Conservation (phyloP, 2,329 filamentous ascomycete genomes). For the Knufia petricola region DNA sequence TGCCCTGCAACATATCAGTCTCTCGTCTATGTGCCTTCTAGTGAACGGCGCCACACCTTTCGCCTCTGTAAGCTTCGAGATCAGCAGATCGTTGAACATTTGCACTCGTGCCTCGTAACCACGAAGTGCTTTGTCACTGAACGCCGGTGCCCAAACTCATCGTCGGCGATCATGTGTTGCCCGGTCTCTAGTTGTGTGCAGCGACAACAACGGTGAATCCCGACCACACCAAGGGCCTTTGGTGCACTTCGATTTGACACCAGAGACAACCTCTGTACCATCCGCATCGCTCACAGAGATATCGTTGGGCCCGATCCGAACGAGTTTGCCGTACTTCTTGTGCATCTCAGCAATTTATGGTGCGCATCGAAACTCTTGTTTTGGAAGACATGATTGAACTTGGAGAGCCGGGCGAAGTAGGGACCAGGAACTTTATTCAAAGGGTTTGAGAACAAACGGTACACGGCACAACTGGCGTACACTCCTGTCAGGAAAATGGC, state of each 20-base stretch:
- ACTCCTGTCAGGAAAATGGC: slow-evolving; percentile 12
- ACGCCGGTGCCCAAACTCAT: slow-evolving; percentile 34
- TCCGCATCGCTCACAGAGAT: slow-evolving; percentile 17
- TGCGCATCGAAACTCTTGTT: slow-evolving; percentile 8
- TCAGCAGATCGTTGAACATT: slow-evolving; percentile 29
- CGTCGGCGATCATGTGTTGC: slow-evolving; percentile 31
- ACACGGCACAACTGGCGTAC: slow-evolving; percentile 18
- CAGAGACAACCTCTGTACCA: slow-evolving; percentile 31
- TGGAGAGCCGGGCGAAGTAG: slow-evolving; percentile 18
- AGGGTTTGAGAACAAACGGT: slow-evolving; percentile 26
- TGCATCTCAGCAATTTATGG: slow-evolving; percentile 13
- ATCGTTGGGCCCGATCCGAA: slow-evolving; percentile 17
- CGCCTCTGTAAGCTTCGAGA: slow-evolving; percentile 25
- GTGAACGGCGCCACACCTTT: slow-evolving; percentile 10
- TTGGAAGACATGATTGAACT: slow-evolving; percentile 12
- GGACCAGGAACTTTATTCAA: slow-evolving; percentile 27
- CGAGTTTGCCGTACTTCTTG: slow-evolving; percentile 17
- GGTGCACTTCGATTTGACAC: slow-evolving; percentile 28
- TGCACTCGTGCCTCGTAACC: slow-evolving; percentile 33
- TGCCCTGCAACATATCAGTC: neutral
- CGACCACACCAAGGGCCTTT: slow-evolving; percentile 36
- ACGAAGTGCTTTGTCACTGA: slow-evolving; percentile 33
- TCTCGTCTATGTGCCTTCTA: neutral
- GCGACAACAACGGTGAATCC: slow-evolving; percentile 26
- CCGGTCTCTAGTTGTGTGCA: slow-evolving; percentile 33